Evolutionary conservation across 2,329 filamentous ascomycete genomes (phyloP), one percentile per base, ranked within the genome.

Genomic region (Lasiodiplodia theobromae): DNA sequence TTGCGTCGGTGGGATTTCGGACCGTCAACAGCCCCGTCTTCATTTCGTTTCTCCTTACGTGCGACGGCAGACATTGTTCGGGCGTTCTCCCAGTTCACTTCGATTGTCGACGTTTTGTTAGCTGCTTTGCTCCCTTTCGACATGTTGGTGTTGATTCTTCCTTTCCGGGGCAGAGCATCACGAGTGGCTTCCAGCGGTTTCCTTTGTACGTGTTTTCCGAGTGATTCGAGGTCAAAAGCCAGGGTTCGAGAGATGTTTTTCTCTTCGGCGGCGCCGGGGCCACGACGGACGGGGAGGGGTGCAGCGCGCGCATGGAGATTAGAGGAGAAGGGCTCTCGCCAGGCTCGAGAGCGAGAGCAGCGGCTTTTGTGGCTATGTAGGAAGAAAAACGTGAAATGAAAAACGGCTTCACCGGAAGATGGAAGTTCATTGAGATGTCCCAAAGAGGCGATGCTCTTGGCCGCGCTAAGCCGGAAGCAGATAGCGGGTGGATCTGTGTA

Each of bases 371-470:
- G 60, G 47, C 44, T 64, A 64, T 52, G 60, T 64, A 64, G 60
- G 60, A 64, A 64, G 58, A 62, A 63, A 23, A 64, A 64, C 60
- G 60, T 64, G 60, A 64, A 64, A 64, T 64, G 60, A 64, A 64
- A 62, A 64, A 64, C n/a, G 60, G 60, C 60, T 64, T 52, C 60
- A 52, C 44, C 60, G 60, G 25, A 44, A 64, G 44, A 52, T 28
- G 60, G 60, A 64, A 37, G 60, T 64, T 37, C 60, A 64, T 40
- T 28, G 5, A 12, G 58, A 34, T 18, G 47, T 49, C 58, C 58
- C 44, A 63, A 64, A 64, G 28, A 64, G 60, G 60, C 28, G 58
- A 63, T 63, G 40, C 58, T 40, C 58, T 64, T 64, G 60, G 44
- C 47, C n/a, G 60, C 47, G n/a, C 60, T 64, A 64, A 34, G 4